These are phyloP conservation scores for Chaetomium fimeti DNA, from an alignment of 495 filamentous ascomycete genomes.

Conservation along the genomic window DNA sequence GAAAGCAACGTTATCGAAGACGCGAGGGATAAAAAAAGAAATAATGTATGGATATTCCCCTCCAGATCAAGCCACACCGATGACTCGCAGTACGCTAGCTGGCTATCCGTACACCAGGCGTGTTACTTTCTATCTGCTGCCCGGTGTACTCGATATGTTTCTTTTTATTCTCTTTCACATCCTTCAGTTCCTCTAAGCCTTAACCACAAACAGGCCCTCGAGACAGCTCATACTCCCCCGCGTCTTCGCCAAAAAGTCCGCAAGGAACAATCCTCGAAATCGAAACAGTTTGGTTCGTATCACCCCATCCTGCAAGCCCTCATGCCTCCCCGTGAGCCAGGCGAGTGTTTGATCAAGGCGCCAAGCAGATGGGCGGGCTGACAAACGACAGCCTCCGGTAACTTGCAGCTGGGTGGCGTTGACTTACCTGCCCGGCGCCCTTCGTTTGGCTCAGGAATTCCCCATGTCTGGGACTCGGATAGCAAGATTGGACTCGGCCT, in stretches of 20 bases:
- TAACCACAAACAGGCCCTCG: neutral
- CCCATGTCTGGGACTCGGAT: slow-evolving; percentile 8
- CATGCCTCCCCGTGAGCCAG: neutral
- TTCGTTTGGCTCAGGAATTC: neutral
- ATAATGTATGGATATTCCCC: no score
- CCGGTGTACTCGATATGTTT: neutral
- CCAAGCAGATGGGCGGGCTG: neutral
- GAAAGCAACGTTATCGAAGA: neutral
- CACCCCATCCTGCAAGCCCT: no score
- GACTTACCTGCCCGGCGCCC: neutral
- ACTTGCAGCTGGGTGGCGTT: neutral
- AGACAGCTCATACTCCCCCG: neutral
- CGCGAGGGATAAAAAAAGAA: neutral
- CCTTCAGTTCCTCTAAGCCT: neutral
- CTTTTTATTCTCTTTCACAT: neutral
- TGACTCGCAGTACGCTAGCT: neutral
- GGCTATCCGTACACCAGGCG: neutral
- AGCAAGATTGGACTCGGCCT: neutral
- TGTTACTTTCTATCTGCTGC: neutral
- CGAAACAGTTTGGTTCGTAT: neutral
- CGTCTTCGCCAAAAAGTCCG: neutral
- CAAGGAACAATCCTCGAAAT: neutral
- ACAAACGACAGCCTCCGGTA: neutral
- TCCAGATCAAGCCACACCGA: no score
- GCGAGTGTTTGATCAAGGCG: neutral